These are phyloP conservation scores for Marchantia paleacea DNA, from an alignment of 225 moss, liverwort and hornwort genomes.

Conservation along the genomic window DNA sequence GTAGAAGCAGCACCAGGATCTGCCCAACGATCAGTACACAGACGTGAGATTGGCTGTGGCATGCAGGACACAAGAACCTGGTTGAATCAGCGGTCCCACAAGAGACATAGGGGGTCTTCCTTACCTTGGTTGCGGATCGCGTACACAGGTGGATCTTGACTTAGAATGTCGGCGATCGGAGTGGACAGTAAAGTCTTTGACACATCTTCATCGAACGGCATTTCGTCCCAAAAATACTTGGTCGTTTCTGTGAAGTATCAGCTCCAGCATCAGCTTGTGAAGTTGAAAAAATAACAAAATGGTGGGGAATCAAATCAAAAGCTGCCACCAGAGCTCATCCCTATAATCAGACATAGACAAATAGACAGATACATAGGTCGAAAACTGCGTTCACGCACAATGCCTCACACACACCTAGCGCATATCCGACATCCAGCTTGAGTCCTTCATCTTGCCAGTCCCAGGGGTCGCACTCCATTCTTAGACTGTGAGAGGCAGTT, in stretches of 20 bases:
- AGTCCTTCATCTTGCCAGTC: constrained; percentile 35
- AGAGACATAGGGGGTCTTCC: neutral
- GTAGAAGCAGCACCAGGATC: constrained; percentile 15
- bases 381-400: neutral
- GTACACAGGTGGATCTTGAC: constrained; percentile 30
- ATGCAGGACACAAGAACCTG: neutral
- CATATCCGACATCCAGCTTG: constrained; percentile 36
- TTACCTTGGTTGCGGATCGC: constrained; percentile 23
- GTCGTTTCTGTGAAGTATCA: constrained; percentile 26
- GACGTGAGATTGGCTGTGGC: neutral
- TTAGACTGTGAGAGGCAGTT: neutral
- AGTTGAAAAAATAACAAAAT: neutral
- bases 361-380: neutral
- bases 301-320: neutral
- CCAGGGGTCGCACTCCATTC: constrained; percentile 32
- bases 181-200: constrained; percentile 28
- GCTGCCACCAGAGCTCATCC: neutral
- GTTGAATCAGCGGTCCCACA: neutral
- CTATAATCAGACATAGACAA: no score
- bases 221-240: constrained; percentile 34
- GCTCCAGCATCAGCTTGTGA: neutral
- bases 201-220: constrained; percentile 25
- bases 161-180: constrained; percentile 25
- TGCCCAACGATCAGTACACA: neutral
- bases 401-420: constrained; percentile 24